Conservation (phyloP, 148 eudicot species). For the Vaccinium corymbosum region DNA sequence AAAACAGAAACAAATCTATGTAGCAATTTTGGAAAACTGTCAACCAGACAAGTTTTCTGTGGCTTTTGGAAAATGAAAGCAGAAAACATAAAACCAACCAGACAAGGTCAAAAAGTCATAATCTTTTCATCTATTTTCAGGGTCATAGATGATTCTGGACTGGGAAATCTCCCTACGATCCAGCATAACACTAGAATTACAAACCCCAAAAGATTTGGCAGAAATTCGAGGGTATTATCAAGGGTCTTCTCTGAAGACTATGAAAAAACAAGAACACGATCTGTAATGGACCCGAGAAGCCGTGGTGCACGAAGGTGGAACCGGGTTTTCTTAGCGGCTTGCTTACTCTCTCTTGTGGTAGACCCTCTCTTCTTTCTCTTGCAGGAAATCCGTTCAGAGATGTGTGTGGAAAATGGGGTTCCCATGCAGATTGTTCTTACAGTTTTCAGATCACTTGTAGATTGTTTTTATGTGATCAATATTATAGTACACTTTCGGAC, state of each 20-base stretch:
- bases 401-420: slow-evolving; percentile 47
- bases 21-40: background rate
- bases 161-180: background rate
- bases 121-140: background rate
- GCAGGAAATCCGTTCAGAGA: slow-evolving; percentile 33
- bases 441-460: slow-evolving; percentile 48
- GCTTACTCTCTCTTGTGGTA: slow-evolving; percentile 55
- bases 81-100: background rate
- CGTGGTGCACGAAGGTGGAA: slow-evolving; percentile 45
- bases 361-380: slow-evolving; percentile 80
- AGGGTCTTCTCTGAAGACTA: slow-evolving; percentile 77
- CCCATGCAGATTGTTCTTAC: slow-evolving; percentile 50
- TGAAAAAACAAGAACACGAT: slow-evolving; percentile 40
- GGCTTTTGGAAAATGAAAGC: background rate
- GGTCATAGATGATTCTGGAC: background rate
- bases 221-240: slow-evolving; percentile 45
- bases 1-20: background rate
- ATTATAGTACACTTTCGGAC: slow-evolving; percentile 70
- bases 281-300: slow-evolving; percentile 59
- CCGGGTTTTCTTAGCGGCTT: slow-evolving; percentile 46
- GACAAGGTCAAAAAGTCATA: background rate
- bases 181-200: background rate
- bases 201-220: background rate
- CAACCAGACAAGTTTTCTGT: background rate
- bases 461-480: slow-evolving; percentile 55